phyloP scores from a whole-genome alignment of 257 asterid species.

The Echium plantagineum region DNA sequence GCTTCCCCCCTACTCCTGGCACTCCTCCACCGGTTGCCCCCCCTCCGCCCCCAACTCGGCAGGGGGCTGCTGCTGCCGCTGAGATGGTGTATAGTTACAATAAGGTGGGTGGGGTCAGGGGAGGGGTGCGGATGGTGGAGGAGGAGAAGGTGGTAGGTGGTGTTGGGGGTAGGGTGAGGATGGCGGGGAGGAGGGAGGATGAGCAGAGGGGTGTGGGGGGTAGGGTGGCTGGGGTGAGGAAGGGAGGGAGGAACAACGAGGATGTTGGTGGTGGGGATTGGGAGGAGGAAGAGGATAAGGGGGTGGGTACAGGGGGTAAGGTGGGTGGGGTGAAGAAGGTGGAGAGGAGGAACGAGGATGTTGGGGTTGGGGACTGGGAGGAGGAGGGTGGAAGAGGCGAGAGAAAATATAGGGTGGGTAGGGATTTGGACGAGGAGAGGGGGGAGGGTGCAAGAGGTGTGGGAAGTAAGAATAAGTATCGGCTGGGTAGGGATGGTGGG shows the following conservation, averaged over 20 bases:
- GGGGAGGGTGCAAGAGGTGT: constrained; percentile 3
- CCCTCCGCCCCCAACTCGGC: constrained; percentile 21
- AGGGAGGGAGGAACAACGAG: too few relatives aligned
- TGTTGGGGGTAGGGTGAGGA: constrained; percentile 27
- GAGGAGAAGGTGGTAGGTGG: constrained; percentile 23
- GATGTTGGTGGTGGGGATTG: too few relatives aligned
- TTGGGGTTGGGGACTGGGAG: constrained; percentile 7
- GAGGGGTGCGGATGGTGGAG: constrained; percentile 41
- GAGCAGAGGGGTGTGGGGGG: constrained; percentile 19
- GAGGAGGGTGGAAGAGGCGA: constrained; percentile 35
- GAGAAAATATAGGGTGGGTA: too few relatives aligned
- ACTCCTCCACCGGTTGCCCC: constrained; percentile 6
- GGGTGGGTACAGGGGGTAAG: too few relatives aligned
- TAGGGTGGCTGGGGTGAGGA: constrained; percentile 12
- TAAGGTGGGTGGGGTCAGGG: constrained; percentile 23
- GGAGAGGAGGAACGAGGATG: constrained; percentile 18
- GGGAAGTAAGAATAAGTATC: not conserved
- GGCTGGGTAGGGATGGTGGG: constrained; percentile 8
- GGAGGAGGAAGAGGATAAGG: too few relatives aligned
- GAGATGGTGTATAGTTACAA: constrained; percentile 25
- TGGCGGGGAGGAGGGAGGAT: too few relatives aligned
- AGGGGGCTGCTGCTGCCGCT: constrained; percentile 2
- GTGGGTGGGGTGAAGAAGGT: constrained; percentile 36
- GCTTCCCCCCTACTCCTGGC: constrained; percentile 14
- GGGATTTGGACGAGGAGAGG: constrained; percentile 16